phyloP scores from a whole-genome alignment of 169 alveolate species.

The Plasmodium billcollinsi region DNA sequence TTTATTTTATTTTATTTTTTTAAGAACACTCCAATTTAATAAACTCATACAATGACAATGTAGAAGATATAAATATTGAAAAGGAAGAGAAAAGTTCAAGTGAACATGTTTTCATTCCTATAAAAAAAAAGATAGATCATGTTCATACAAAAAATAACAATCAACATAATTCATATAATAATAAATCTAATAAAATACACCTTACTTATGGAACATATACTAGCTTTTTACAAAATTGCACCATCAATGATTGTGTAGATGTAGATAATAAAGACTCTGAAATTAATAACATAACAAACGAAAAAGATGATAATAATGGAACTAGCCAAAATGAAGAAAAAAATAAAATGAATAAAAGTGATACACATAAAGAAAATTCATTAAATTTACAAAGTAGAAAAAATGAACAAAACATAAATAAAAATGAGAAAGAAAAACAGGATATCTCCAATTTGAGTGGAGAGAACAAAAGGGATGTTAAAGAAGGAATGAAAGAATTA shows the following conservation, averaged over 20 bases:
- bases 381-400: too few species aligned
- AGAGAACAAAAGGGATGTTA: background rate
- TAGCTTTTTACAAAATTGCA: conserved; percentile 17
- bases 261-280: background rate
- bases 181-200: background rate
- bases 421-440: background rate
- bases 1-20: conserved; percentile 8
- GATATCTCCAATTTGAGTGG: background rate
- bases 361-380: background rate
- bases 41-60: background rate
- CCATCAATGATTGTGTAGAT: conserved; percentile 22
- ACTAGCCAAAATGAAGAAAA: background rate
- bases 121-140: background rate
- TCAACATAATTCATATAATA: background rate
- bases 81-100: background rate
- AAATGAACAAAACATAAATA: background rate
- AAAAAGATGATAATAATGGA: conserved; percentile 2
- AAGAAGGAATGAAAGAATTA: background rate
- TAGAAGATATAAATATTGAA: background rate
- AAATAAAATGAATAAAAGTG: background rate
- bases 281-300: background rate
- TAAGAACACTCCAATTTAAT: background rate
- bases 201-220: background rate
- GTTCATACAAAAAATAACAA: background rate
- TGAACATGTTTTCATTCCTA: background rate